Evolutionary conservation across 2,329 filamentous ascomycete genomes (phyloP), one percentile per base, ranked within the genome.

Genomic region (Colletotrichum higginsianum): DNA sequence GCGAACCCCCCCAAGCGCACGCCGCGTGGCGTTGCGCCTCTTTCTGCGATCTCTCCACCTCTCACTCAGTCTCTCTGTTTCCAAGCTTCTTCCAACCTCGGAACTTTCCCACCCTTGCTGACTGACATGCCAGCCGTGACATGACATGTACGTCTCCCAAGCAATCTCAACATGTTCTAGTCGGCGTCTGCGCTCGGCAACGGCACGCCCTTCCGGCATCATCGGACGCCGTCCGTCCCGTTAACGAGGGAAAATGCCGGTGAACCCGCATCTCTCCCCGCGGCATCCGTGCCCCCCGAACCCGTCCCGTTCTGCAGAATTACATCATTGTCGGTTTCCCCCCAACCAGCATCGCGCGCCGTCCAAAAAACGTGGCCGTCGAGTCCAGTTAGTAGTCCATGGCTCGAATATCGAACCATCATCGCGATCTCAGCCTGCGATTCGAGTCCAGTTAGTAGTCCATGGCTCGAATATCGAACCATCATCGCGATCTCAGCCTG

Each of bases 21-120:
- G 53, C 61, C 52, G 66, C 66, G 66, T 69, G 66, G 66, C 66
- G 65, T 68, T 58, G 61, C 66, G 38, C 66, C 61, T 52, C 38
- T 21, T 23, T 53, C 47, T 58, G 15, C 38, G n/a, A 13, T 47
- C 23, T 47, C 40, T 13, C 23, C 21, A 35, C 9, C 30, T 35
- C 30, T 35, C 2, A 9, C 9, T 42, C n/a, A 23, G n/a, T 35
- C 23, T 13, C 23, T 11, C 5, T 16, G 40, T 46, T 12, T 60
- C 16, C 56, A 30, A 42, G 23, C 15, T 44, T n/a, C 23, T 8
- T 49, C 47, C 47, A 49, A 49, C 47, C 21, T 49, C 47, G n/a
- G 21, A 49, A n/a, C 30, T 9, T 30, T 18, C 52, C 11, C 18
- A 21, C 35, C 35, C 53, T n/a, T 38, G 30, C 26, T 35, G 49